A percentile compares a stretch with the other conserved stretches of the same genome.
Conservation (phyloP, 2,329 filamentous ascomycete species). For the Hypoxylon sp. region DNA sequence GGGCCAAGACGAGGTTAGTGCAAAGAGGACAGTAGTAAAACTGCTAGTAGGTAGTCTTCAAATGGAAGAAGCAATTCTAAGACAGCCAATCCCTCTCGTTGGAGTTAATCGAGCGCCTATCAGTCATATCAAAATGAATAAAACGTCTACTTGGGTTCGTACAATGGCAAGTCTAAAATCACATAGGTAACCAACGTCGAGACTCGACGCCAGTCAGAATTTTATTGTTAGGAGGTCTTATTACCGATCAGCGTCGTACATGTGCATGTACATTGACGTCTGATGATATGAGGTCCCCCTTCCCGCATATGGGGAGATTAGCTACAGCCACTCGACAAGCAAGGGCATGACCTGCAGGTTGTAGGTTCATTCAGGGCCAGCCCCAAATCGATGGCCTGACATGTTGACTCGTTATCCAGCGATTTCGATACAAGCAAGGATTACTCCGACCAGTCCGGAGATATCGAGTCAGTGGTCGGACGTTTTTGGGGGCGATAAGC, state of each 20-base stretch:
- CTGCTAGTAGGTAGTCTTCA: slow-evolving; percentile 28
- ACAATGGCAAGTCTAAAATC: slow-evolving; percentile 20
- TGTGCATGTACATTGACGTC: slow-evolving; percentile 25
- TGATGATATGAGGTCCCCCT: slow-evolving; percentile 29
- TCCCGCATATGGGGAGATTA: slow-evolving; percentile 39
- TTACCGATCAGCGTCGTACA: slow-evolving; percentile 30
- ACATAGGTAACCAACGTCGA: slow-evolving; percentile 8
- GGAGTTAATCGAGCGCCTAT: slow-evolving; percentile 39
- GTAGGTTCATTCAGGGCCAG: slow-evolving; percentile 25
- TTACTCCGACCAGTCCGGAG: slow-evolving; percentile 32
- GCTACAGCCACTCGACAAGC: slow-evolving; percentile 38
- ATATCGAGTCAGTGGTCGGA: slow-evolving; percentile 8
- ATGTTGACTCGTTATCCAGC: slow-evolving; percentile 8
- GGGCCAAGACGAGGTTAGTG: slow-evolving; percentile 35
- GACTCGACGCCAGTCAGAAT: slow-evolving; percentile 20
- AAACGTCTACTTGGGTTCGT: slow-evolving; percentile 22
- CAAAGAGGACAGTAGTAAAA: slow-evolving; percentile 22
- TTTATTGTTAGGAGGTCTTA: slow-evolving; percentile 31
- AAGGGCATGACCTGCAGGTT: slow-evolving; percentile 40
- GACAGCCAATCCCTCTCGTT: slow-evolving; percentile 39
- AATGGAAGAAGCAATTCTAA: slow-evolving; percentile 44
- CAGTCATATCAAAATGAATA: slow-evolving; percentile 40
- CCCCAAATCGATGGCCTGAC: slow-evolving; percentile 30
- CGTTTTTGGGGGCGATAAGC: slow-evolving; percentile 15
- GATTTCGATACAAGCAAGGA: slow-evolving; percentile 35